Conservation (phyloP, 2,329 filamentous ascomycete species). For the Diaporthe citrichinensis region DNA sequence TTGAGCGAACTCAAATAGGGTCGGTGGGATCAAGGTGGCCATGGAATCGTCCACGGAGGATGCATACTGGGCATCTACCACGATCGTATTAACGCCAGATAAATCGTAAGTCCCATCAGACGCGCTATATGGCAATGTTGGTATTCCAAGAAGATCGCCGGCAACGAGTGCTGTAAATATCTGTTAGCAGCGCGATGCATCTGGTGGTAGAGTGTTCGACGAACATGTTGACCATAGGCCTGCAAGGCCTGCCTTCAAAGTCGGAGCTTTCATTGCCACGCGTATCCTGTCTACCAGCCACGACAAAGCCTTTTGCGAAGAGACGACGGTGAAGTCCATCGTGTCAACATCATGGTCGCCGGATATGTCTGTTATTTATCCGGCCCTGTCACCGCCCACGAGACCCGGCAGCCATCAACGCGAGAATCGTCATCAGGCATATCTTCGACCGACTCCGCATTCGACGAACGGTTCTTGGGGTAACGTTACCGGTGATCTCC, state of each 20-base stretch:
- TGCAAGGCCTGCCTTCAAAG: conserved; percentile 16
- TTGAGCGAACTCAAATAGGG: conserved; percentile 60
- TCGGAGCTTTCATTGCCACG: conserved; percentile 22
- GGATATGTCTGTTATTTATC: conserved; percentile 34
- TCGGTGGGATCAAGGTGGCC: conserved; percentile 66
- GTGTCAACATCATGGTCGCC: neutral
- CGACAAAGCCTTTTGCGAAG: conserved; percentile 12
- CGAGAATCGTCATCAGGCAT: conserved; percentile 28
- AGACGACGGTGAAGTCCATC: neutral
- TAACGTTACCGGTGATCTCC: conserved; percentile 41
- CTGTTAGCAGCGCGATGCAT: neutral
- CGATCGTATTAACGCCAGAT: conserved; percentile 49
- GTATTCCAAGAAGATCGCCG: conserved; percentile 38
- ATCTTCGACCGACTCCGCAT: conserved; percentile 34
- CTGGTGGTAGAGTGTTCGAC: neutral
- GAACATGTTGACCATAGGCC: conserved; percentile 35
- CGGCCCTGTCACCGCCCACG: neutral
- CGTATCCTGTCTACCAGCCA: conserved; percentile 25
- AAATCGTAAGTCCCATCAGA: conserved; percentile 28
- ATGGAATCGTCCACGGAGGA: conserved; percentile 59
- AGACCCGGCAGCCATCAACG: neutral
- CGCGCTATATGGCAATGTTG: conserved; percentile 32
- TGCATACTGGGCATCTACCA: conserved; percentile 60
- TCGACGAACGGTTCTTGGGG: conserved; percentile 16
- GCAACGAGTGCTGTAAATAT: conserved; percentile 19